Evolutionary conservation across 805 yeast species (phyloP), one percentile per base, ranked within the genome.

Genomic region (Debaryomyces castellii): DNA sequence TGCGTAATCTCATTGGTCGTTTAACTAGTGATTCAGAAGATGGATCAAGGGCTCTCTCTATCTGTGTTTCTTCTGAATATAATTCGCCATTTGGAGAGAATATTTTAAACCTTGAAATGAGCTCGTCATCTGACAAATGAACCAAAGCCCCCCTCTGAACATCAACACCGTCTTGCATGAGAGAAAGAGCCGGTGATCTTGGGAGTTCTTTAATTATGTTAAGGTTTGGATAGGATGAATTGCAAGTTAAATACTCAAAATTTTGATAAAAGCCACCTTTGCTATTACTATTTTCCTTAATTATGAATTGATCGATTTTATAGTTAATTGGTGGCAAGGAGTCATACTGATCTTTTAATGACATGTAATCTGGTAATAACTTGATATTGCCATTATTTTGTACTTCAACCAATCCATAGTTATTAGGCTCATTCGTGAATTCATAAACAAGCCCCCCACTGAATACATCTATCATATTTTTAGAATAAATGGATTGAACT

Each of bases 401-500:
- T 21, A 75, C 56, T 40, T 77, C 75, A 1, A 88, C 90, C 30
- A 89, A 66, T 0, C 96, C 96, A 62, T 88, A 88, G 52, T 84
- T 81, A 62, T 89, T 88, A 6, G 83, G 77, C 55, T 85, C 96
- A 57, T 87, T 89, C 3, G 89, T 76, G 61, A 76, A 88, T 61
- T 88, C 96, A 54, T 89, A 89, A 4, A 86, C 89, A 41, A 89
- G 67, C 0, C 96, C 97, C 6, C 97, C 97, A 45, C 89, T 79
- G 59, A 91, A 89, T 1, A 82, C 85, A 11, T 75, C 75, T 21
- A 82, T 71, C 97, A 91, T 90, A 36, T 80, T 80, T 8, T 68
- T 62, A 0, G 95, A 84, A 58, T 81, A 89, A 18, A 91, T 69
- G 2, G 88, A 73, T 16, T 71, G 73, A 21, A 89, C 79, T 60